A percentile compares a stretch with the other conserved stretches of the same genome.
Evolutionary conservation across 805 yeast genomes (phyloP).

Genomic region (Pichia nakasei): DNA sequence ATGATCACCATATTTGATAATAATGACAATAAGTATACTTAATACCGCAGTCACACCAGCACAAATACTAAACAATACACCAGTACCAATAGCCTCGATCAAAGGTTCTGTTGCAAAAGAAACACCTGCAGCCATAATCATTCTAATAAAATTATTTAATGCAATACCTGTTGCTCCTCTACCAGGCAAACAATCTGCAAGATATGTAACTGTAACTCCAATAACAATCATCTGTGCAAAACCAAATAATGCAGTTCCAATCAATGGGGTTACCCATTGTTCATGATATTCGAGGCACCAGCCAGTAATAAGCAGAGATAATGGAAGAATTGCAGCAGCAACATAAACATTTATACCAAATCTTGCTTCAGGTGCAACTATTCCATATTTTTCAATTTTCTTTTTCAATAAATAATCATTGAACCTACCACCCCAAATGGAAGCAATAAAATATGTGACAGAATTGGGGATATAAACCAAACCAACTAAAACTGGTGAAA

Average conservation of each 20-base stretch:
- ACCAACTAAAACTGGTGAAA: slow-evolving; percentile 57
- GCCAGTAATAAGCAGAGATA: slow-evolving; percentile 65
- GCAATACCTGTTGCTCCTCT: slow-evolving; percentile 88
- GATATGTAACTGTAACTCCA: slow-evolving; percentile 71
- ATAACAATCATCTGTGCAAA: slow-evolving; percentile 77
- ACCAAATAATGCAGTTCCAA: slow-evolving; percentile 78
- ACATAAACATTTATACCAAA: slow-evolving; percentile 63
- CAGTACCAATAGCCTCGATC: slow-evolving; percentile 56
- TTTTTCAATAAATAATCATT: slow-evolving; percentile 51
- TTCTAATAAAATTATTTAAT: slow-evolving; percentile 65
- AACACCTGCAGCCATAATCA: slow-evolving; percentile 65
- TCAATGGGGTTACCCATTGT: slow-evolving; percentile 71
- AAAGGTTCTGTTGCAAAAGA: slow-evolving; percentile 71
- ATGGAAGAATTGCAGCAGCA: slow-evolving; percentile 56
- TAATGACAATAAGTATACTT: slow-evolving; percentile 33
- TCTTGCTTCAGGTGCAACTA: slow-evolving; percentile 66
- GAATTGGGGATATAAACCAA: slow-evolving; percentile 79
- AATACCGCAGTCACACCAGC: slow-evolving; percentile 46
- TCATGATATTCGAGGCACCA: slow-evolving; percentile 65
- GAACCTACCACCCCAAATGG: slow-evolving; percentile 77
- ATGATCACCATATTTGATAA: slow-evolving; percentile 48
- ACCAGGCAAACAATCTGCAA: slow-evolving; percentile 81
- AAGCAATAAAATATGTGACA: slow-evolving; percentile 63
- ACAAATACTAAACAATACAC: slow-evolving; percentile 59
- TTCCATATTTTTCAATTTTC: slow-evolving; percentile 51